Evolutionary conservation across 805 yeast species (phyloP), one percentile per base, ranked within the genome.

Genomic region (Wickerhamomyces bovis): DNA sequence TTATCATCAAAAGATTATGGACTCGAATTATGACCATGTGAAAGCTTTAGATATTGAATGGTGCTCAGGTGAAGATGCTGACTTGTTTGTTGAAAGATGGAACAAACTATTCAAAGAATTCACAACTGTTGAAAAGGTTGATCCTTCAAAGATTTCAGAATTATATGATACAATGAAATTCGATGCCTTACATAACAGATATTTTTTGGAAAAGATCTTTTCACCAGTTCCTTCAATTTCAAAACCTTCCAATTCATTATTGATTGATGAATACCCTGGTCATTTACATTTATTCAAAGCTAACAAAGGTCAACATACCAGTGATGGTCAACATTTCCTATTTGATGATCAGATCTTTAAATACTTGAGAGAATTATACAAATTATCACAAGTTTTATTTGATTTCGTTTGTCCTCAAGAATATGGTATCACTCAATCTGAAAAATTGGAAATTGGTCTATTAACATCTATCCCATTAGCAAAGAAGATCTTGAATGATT

Each of bases 331-430:
- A 42, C 69, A 78, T 65, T 22, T 75, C 77, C 15, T 81, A 39
- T 90, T 90, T 65, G 96, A 88, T 61, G 85, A 85, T 52, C 81
- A 88, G 2, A 82, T 84, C 44, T 90, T 77, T 64, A 84, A 85
- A 28, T 77, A 88, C 52, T 73, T 94, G 48, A 75, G 98, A 54
- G 99, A 94, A 63, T 75, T 94, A 44, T 94, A 90, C 63, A 75
- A 92, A 52, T 73, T 94, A 46, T 87, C 97, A 1, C 95, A 94
- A 64, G 96, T 94, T 7, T 69, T 94, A 52, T 94, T 94, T 69
- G 99, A 94, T 67, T 94, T 92, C 61, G 89, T 94, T 42, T 94
- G 98, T 67, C 99, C 99, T 10, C 98, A 94, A 65, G 99, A 94
- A 63, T 94, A 94, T 63, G 99, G 99, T 53, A 94, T 94, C 56